Percentiles rank a stretch among this genome's conserved stretches.
These are phyloP conservation scores for Malus sylvestris DNA, from an alignment of 306 rosid species.

Conservation along the genomic window DNA sequence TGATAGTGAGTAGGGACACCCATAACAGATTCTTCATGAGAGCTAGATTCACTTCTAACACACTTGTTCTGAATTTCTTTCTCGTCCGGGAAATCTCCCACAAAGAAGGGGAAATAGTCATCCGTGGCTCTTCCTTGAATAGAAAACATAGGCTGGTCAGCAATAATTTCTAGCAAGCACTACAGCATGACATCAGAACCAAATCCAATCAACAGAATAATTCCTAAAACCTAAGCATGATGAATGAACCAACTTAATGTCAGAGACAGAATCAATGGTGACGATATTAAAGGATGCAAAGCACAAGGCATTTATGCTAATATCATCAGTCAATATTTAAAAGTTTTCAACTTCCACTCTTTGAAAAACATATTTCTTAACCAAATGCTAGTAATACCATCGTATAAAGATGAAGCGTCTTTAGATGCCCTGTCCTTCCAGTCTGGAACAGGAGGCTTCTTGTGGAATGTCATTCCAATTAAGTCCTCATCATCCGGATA, in stretches of 20 bases:
- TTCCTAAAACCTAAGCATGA: background rate
- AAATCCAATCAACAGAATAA: background rate
- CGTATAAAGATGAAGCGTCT: conserved; percentile 15
- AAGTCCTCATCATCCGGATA: conserved; percentile 22
- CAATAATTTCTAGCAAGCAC: conserved; percentile 19
- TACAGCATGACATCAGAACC: background rate
- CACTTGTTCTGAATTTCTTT: conserved; percentile 22
- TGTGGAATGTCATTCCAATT: conserved; percentile 35
- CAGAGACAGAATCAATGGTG: background rate
- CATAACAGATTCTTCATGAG: conserved; percentile 30
- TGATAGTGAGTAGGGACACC: conserved; percentile 56
- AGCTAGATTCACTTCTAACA: conserved; percentile 18
- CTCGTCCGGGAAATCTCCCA: conserved; percentile 26
- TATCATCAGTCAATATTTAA: background rate
- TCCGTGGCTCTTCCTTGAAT: conserved; percentile 45
- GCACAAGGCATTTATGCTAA: background rate
- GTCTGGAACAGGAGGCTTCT: conserved; percentile 31
- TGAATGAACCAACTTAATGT: background rate
- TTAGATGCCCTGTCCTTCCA: conserved; percentile 23
- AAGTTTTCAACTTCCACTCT: background rate
- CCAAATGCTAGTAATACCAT: background rate
- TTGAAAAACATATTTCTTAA: background rate
- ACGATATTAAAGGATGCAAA: background rate
- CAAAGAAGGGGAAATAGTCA: conserved; percentile 53
- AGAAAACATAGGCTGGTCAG: conserved; percentile 23